These are phyloP conservation scores for Canavalia gladiata DNA, from an alignment of 306 rosid species.

Conservation along the genomic window DNA sequence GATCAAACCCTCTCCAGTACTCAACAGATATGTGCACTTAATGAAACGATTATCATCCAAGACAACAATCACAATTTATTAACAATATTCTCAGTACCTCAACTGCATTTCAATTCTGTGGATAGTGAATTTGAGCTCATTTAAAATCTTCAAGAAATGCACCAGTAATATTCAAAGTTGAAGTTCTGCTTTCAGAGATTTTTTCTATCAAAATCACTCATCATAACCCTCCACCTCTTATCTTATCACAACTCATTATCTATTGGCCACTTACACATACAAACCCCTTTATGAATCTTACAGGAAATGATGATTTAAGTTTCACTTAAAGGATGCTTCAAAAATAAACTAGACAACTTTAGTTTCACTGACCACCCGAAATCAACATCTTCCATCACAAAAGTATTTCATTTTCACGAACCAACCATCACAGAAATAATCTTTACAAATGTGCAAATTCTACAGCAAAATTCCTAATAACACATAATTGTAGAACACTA, in stretches of 20 bases:
- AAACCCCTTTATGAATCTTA: neutral
- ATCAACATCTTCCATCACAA: slow-evolving; percentile 22
- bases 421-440: slow-evolving; percentile 26
- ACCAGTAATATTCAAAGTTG: neutral
- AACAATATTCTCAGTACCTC: slow-evolving; percentile 22
- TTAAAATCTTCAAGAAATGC: slow-evolving; percentile 31
- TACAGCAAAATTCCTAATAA: slow-evolving; percentile 16
- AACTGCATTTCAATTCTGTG: slow-evolving; percentile 8
- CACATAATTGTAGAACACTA: slow-evolving; percentile 3
- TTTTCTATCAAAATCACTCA: slow-evolving; percentile 1
- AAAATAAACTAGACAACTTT: slow-evolving; percentile 8
- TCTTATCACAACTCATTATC: slow-evolving; percentile 11
- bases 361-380: slow-evolving; percentile 16
- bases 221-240: slow-evolving; percentile 9
- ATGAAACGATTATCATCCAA: slow-evolving; percentile 26
- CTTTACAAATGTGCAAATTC: slow-evolving; percentile 2
- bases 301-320: neutral
- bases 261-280: neutral
- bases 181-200: neutral
- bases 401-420: slow-evolving; percentile 37
- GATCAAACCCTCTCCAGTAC: slow-evolving; percentile 16
- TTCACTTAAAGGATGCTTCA: neutral
- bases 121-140: slow-evolving; percentile 22
- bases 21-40: neutral
- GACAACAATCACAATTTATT: slow-evolving; percentile 34